These are phyloP conservation scores for Boletus subcaerulescens DNA, from an alignment of 768 basidiomycete species.

Conservation along the genomic window DNA sequence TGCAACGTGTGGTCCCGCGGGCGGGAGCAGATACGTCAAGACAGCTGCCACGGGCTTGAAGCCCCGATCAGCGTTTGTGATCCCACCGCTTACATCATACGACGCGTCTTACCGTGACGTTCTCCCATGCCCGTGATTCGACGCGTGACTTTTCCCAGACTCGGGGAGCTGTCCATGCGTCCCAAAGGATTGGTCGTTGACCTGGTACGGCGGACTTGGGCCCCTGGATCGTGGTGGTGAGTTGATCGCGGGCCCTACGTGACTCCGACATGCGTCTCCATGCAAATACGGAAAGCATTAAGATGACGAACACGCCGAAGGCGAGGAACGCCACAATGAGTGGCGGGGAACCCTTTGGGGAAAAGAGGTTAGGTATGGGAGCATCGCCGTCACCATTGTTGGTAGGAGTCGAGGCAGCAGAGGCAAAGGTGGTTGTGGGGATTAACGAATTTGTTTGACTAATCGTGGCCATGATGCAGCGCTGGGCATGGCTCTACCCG, in stretches of 20 bases:
- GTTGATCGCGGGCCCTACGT: constrained; percentile 14
- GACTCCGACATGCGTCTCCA: constrained; percentile 37
- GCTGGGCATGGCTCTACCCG: constrained; percentile 11
- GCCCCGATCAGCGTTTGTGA: not conserved
- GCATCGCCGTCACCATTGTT: not conserved
- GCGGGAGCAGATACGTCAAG: constrained; percentile 3
- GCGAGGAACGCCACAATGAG: constrained; percentile 59
- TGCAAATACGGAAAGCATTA: constrained; percentile 47
- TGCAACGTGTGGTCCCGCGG: not conserved
- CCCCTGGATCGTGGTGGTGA: not conserved
- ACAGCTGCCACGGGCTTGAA: constrained; percentile 26
- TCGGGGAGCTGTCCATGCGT: constrained; percentile 33
- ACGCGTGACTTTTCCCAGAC: not conserved
- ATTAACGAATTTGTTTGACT: constrained; percentile 2
- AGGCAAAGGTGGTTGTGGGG: constrained; percentile 5
- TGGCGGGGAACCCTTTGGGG: constrained; percentile 44
- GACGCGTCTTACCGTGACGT: constrained; percentile 38
- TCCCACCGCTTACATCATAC: not conserved
- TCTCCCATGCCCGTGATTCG: constrained; percentile 35
- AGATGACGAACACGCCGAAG: constrained; percentile 52
- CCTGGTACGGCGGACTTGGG: constrained; percentile 6
- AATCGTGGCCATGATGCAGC: constrained; percentile 15
- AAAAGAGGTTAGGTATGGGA: constrained; percentile 17
- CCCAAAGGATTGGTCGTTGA: constrained; percentile 45
- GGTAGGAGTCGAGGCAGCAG: not conserved